Base-by-base conservation (phyloP, 2,329 filamentous ascomycete species). In the Geosmithia putterillii region DNA sequence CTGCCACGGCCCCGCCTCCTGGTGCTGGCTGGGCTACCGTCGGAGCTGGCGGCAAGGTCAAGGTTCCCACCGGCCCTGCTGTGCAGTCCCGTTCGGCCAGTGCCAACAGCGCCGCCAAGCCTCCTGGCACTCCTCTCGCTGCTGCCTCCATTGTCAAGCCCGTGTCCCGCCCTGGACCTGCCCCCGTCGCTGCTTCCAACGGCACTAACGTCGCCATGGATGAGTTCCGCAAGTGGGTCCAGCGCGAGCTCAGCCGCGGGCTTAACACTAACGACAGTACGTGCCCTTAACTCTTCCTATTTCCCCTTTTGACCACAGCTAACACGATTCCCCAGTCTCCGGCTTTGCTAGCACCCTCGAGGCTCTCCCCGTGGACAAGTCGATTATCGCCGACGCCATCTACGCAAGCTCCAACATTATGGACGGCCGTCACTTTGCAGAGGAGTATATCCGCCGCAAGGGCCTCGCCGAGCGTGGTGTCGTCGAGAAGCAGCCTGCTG, bases 151-250 rank as follows among this genome's bases (percentile, higher is more conserved):
- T 60, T 3, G 52, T 71, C 9, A 80, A 81, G 61, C 67, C 75
- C 4, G 61, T 68, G 1, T 49, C 57, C 7, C 74, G 78, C 49
- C 60, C 71, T 7, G 63, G 66, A 7, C 57, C 64, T 20, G 57
- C 60, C 6, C 63, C 50, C 38, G 57, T 59, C 7, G n/a, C n/a
- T n/a, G 63, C 48, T 36, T 48, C 65, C 45, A 70, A 64, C 40
- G 57, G 61, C 18, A 54, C 52, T 28, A 63, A 55, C 41, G 52
- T 44, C 57, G 90, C 92, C 3, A 79, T 86, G 60, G 89, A 94
- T 36, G 92, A 96, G 61, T 94, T 98, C 61, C 82, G 80, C 57
- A 95, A 94, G 63, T 98, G 92, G 92, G 79, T 89, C 17, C 79
- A 84, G 52, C 74, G 79, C 44, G 82, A 92, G 58, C 70, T 98